Base-by-base conservation (phyloP, 2,329 filamentous ascomycete species). In the Didymellaceae sp. region DNA sequence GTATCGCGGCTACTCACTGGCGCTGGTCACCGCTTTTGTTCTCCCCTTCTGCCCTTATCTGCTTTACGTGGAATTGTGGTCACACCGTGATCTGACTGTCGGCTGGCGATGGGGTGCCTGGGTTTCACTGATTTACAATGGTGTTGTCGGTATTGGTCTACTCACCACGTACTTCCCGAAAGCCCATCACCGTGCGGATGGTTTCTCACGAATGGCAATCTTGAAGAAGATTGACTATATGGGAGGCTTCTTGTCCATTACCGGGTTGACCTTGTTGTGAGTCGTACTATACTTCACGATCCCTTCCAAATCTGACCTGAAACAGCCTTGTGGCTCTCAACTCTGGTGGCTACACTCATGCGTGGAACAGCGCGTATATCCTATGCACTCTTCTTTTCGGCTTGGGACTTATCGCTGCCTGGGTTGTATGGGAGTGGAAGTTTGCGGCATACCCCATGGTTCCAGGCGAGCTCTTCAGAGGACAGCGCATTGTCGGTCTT, bases 361-460 rank as follows among this genome's bases (percentile, higher is more conserved):
- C 66, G 7, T 77, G 74, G 74, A 63, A 55, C 0, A 71, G 66
- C 9, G 73, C 69, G 0, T 74, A 75, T 48, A 67, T 71, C 1
- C 58, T 76, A 5, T 67, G 64, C 49, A 69, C 65, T 5, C 61
- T 76, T 4, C 51, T 76, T 10, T 58, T 73, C 30, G 73, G 74
- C 17, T 52, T 75, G 10, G 52, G 55, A 2, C 61, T 75, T 1
- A 67, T 75, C 16, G 52, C 28, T n/a, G 59, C 51, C 2, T 76
- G 71, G 58, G 41, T 72, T 6, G 45, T 72, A 6, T 75, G 66
- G 57, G 74, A 77, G 45, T 67, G 59, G 61, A 73, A 72, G 35
- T 68, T 70, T 30, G 73, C 74, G 10, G 57, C 59, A 24, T 61
- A 72, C 28, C 74, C 74, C 5, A 75, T 77, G 68, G 63, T 76